These are phyloP conservation scores for Gossypium stocksii DNA, from an alignment of 345 rosid genomes.

Conservation along the genomic window DNA sequence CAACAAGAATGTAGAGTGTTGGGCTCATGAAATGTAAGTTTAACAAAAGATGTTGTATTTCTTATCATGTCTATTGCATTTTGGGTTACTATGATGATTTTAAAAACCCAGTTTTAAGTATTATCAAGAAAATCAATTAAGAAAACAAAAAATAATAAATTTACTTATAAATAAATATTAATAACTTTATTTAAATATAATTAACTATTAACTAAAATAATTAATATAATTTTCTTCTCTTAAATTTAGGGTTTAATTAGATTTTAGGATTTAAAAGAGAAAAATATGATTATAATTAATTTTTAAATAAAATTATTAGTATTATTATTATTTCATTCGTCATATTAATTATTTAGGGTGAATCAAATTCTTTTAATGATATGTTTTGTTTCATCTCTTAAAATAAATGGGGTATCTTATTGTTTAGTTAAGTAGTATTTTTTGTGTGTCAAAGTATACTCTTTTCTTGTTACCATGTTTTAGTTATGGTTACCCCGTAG, in stretches of 20 bases:
- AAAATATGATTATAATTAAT: too few species aligned
- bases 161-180: too few species aligned
- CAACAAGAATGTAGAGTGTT: too few species aligned
- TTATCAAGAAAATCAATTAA: conserved; percentile 78
- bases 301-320: too few species aligned
- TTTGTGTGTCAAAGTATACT: background rate
- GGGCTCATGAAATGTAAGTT: too few species aligned
- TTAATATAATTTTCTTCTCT: too few species aligned
- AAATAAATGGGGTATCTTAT: too few species aligned
- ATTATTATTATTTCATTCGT: too few species aligned
- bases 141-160: conserved; percentile 18
- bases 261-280: too few species aligned
- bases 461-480: background rate
- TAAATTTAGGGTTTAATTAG: too few species aligned
- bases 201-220: too few species aligned
- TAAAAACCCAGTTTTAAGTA: conserved; percentile 88
- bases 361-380: background rate
- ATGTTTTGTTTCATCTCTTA: conserved; percentile 1
- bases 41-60: conserved; percentile 49
- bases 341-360: conserved; percentile 7
- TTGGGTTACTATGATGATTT: conserved; percentile 92
- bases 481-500: background rate
- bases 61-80: conserved; percentile 76
- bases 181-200: too few species aligned
- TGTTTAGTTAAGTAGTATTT: background rate